Evolutionary conservation across 1,139 yeast genomes (phyloP).

Genomic region (Debaryomyces nepalensis): DNA sequence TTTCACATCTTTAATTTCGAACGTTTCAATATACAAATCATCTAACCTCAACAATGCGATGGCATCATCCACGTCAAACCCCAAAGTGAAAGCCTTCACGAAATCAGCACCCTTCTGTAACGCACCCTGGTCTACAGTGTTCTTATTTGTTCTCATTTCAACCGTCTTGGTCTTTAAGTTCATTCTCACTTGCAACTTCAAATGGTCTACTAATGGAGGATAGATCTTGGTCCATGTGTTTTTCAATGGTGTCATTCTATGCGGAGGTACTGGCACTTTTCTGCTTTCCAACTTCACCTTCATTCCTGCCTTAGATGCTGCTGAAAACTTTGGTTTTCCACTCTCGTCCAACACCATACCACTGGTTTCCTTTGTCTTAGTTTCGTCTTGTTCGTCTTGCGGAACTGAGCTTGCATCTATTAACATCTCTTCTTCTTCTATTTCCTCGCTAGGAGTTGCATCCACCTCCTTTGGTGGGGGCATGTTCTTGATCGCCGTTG

Average conservation of each 20-base stretch:
- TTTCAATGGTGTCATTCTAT: constrained; percentile 91
- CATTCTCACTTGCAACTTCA: constrained; percentile 95
- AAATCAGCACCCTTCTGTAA: constrained; percentile 98
- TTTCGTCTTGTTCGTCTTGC: constrained; percentile 22
- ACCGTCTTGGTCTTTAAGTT: constrained; percentile 83
- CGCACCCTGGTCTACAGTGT: constrained; percentile 90
- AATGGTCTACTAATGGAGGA: constrained; percentile 93
- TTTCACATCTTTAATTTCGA: constrained; percentile 95
- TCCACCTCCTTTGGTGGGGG: constrained; percentile 16
- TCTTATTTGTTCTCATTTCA: constrained; percentile 78
- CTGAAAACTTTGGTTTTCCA: constrained; percentile 87
- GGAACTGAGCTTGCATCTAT: constrained; percentile 63
- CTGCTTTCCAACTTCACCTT: constrained; percentile 82
- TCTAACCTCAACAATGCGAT: constrained; percentile 92
- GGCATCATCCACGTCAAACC: constrained; percentile 96
- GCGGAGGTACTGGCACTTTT: constrained; percentile 94
- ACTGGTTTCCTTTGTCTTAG: constrained; percentile 38
- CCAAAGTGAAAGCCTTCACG: constrained; percentile 90
- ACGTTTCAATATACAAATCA: constrained; percentile 94
- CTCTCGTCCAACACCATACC: constrained; percentile 79
- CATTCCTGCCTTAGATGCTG: constrained; percentile 69
- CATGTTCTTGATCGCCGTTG: constrained; percentile 58
- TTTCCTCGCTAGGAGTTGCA: constrained; percentile 16
- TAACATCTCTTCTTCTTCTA: constrained; percentile 64
- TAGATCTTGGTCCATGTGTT: constrained; percentile 90